Evolutionary conservation across 1,284 basidiomycete genomes (phyloP).

Genomic region (Microbotryum scabiosae): DNA sequence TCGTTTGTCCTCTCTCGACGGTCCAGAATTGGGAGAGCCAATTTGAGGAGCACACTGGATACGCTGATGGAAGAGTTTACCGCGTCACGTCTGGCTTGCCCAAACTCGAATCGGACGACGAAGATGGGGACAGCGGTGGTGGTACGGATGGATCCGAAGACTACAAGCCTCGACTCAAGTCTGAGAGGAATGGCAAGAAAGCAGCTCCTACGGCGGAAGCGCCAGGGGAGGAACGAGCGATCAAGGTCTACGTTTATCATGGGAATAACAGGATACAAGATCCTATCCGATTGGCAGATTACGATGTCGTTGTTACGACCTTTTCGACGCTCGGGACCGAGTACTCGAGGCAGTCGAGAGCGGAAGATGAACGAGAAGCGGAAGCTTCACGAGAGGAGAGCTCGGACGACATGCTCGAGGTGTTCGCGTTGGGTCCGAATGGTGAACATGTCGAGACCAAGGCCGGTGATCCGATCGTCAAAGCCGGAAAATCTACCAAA

Average conservation of each 20-base stretch:
- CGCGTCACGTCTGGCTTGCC: too few species aligned
- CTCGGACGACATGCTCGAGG: slow-evolving; percentile 54
- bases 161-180: neutral
- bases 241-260: slow-evolving; percentile 91
- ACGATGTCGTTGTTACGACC: slow-evolving; percentile 96
- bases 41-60: slow-evolving; percentile 72
- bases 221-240: slow-evolving; percentile 34
- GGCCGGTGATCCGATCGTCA: slow-evolving; percentile 42
- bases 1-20: slow-evolving; percentile 92
- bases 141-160: neutral
- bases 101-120: slow-evolving; percentile 4
- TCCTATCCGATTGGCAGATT: slow-evolving; percentile 73
- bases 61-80: neutral
- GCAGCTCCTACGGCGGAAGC: slow-evolving; percentile 24
- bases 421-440: slow-evolving; percentile 52
- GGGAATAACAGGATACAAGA: slow-evolving; percentile 82
- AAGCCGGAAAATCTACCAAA: slow-evolving; percentile 44
- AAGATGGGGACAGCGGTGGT: neutral
- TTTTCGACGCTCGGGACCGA: slow-evolving; percentile 93
- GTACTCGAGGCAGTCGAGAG: slow-evolving; percentile 66
- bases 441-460: slow-evolving; percentile 57
- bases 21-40: slow-evolving; percentile 99
- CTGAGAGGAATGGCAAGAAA: neutral
- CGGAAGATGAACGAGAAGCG: slow-evolving; percentile 33
- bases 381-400: slow-evolving; percentile 12